Percentiles rank a stretch among this genome's conserved stretches.
phyloP scores from a whole-genome alignment of 768 basidiomycete species.

The Gautieria morchelliformis region DNA sequence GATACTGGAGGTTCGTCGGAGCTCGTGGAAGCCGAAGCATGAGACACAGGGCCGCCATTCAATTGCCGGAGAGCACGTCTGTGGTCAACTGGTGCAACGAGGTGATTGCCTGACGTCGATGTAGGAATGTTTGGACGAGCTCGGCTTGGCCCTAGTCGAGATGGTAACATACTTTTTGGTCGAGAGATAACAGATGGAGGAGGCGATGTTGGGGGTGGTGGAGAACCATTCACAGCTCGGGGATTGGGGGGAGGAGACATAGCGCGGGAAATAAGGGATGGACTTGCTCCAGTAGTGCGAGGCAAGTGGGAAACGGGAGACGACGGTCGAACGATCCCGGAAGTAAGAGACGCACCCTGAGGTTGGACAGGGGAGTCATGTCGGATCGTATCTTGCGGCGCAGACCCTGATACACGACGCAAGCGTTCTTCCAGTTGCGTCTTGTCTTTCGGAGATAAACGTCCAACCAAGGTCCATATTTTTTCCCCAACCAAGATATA shows the following conservation, averaged over 20 bases:
- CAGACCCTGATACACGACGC: slow-evolving; percentile 68
- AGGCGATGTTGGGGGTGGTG: slow-evolving; percentile 11
- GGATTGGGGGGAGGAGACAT: slow-evolving; percentile 24
- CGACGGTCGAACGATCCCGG: slow-evolving; percentile 36
- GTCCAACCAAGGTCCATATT: slow-evolving; percentile 71
- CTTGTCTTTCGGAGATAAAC: slow-evolving; percentile 76
- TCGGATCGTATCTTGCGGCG: slow-evolving; percentile 32
- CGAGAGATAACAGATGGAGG: slow-evolving; percentile 28
- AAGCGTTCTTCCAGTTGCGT: slow-evolving; percentile 87
- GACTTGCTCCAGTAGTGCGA: slow-evolving; percentile 14
- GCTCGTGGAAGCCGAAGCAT: slow-evolving; percentile 9
- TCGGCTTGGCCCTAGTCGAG: slow-evolving; percentile 61
- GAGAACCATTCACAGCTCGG: slow-evolving; percentile 18
- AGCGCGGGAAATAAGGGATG: slow-evolving; percentile 35
- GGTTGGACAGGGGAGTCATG: slow-evolving; percentile 33
- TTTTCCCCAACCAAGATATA: slow-evolving; percentile 80
- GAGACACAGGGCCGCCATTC: slow-evolving; percentile 15
- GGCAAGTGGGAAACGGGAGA: slow-evolving; percentile 30
- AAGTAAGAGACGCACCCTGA: slow-evolving; percentile 48
- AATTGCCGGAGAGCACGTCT: slow-evolving; percentile 8
- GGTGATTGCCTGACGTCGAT: neutral
- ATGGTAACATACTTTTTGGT: slow-evolving; percentile 65
- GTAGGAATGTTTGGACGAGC: slow-evolving; percentile 28
- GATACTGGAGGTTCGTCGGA: slow-evolving; percentile 16
- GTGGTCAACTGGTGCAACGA: neutral